These are phyloP conservation scores for Berberis vulgaris DNA, from an alignment of 164 flowering plant genomes.

Conservation along the genomic window DNA sequence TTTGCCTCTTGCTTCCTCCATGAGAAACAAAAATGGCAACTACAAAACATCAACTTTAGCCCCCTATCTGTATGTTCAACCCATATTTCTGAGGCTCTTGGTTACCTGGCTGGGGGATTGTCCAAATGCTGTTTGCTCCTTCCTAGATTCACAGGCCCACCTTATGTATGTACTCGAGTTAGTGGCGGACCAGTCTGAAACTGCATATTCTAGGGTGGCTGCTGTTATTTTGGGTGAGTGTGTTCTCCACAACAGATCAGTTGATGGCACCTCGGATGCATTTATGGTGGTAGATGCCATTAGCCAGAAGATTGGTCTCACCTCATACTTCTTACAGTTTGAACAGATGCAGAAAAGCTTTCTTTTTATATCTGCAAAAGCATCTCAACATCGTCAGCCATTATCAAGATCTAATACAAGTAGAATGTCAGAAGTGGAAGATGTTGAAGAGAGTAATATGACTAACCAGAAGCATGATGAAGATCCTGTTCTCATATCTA, in stretches of 20 bases:
- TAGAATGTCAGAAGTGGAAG: conserved; percentile 52
- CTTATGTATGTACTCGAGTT: conserved; percentile 82
- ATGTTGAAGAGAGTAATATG: conserved; percentile 35
- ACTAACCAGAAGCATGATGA: conserved; percentile 40
- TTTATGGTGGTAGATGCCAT: conserved; percentile 69
- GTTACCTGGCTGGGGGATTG: conserved; percentile 78
- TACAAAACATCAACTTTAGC: conserved; percentile 22
- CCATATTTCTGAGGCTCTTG: conserved; percentile 65
- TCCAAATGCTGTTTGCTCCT: conserved; percentile 74
- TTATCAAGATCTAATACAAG: conserved; percentile 67
- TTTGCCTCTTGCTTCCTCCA: conserved; percentile 70
- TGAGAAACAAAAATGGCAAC: conserved; percentile 44
- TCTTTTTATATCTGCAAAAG: conserved; percentile 39
- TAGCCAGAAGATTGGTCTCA: conserved; percentile 82
- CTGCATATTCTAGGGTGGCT: conserved; percentile 59
- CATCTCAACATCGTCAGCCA: conserved; percentile 39
- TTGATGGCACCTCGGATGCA: conserved; percentile 49
- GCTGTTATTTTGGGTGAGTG: conserved; percentile 91
- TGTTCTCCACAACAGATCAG: conserved; percentile 53
- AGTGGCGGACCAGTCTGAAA: conserved; percentile 46
- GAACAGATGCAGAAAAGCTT: conserved; percentile 77
- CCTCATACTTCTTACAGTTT: conserved; percentile 65
- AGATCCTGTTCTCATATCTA: conserved; percentile 52
- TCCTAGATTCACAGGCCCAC: conserved; percentile 79
- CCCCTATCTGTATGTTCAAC: conserved; percentile 41